A percentile compares a stretch with the other conserved stretches of the same genome.
These are phyloP conservation scores for Chrysoporthe austroafricana DNA, from an alignment of 2,329 filamentous ascomycete species.

Conservation along the genomic window DNA sequence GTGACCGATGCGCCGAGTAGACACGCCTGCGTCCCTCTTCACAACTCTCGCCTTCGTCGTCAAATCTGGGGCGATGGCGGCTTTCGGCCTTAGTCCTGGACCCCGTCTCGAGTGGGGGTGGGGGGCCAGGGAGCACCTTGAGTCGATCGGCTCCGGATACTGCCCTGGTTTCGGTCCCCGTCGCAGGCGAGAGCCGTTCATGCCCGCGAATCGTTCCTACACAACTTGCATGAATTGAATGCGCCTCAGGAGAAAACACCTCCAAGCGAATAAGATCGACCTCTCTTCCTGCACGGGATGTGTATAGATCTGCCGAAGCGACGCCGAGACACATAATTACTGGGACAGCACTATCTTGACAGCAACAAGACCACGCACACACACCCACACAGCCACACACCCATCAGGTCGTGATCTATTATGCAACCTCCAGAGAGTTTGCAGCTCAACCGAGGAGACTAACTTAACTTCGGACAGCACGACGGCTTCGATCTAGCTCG, in stretches of 20 bases:
- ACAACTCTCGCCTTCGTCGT: background rate
- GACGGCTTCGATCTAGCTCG: too few relatives aligned
- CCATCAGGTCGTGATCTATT: background rate
- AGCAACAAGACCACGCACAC: background rate
- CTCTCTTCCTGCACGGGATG: background rate
- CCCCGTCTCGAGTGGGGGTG: background rate
- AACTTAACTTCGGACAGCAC: too few relatives aligned
- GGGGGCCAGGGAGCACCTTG: background rate
- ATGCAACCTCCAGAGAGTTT: too few relatives aligned
- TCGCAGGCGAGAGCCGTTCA: background rate
- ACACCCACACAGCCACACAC: too few relatives aligned
- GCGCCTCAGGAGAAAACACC: background rate
- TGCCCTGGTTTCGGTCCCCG: background rate
- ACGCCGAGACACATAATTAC: background rate
- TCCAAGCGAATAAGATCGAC: conserved; percentile 4
- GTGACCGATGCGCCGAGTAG: background rate
- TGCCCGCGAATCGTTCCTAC: background rate
- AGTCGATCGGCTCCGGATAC: background rate
- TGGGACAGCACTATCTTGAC: background rate
- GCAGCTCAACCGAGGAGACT: too few relatives aligned
- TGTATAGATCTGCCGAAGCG: background rate
- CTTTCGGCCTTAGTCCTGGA: background rate
- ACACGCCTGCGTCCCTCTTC: background rate
- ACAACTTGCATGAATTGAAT: background rate
- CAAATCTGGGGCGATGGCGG: background rate